Percentiles rank a stretch among this genome's conserved stretches.
These are phyloP conservation scores for Gymnopus androsaceus DNA, from an alignment of 1,284 basidiomycete genomes.

Conservation along the genomic window DNA sequence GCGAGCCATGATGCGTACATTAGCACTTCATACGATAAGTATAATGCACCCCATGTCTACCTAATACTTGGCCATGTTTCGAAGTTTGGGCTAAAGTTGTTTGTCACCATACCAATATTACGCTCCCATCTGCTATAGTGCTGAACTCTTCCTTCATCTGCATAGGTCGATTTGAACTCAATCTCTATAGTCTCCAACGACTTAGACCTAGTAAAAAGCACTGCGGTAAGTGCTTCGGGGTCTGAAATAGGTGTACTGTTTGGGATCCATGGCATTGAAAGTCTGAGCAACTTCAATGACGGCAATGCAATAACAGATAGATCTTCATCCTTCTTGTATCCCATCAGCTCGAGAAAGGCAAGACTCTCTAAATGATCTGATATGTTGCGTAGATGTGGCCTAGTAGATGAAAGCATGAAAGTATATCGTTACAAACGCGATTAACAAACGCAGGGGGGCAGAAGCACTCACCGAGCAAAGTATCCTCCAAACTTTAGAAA, in stretches of 20 bases:
- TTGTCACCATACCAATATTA: not conserved
- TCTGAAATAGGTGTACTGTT: not conserved
- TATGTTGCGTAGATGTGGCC: not conserved
- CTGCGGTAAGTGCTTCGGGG: not conserved
- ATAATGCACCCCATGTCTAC: not conserved
- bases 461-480: no score
- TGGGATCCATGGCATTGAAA: conserved; percentile 2
- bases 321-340: conserved; percentile 2
- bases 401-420: no score
- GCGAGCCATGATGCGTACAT: no score
- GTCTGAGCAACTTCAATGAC: not conserved
- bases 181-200: conserved; percentile 1
- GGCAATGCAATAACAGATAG: not conserved
- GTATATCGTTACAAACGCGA: no score
- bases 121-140: conserved; percentile 1
- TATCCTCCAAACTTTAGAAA: conserved; percentile 2
- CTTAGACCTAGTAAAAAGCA: not conserved
- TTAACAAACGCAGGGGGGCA: no score
- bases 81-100: not conserved
- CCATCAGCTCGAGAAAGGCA: conserved; percentile 5
- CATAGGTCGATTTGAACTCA: not conserved
- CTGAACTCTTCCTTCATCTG: not conserved
- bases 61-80: not conserved
- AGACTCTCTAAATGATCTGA: not conserved
- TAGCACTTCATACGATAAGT: not conserved